Evolutionary conservation across 2,329 filamentous ascomycete genomes (phyloP), one percentile per base, ranked within the genome.

Genomic region (Delphinella strobiligena): DNA sequence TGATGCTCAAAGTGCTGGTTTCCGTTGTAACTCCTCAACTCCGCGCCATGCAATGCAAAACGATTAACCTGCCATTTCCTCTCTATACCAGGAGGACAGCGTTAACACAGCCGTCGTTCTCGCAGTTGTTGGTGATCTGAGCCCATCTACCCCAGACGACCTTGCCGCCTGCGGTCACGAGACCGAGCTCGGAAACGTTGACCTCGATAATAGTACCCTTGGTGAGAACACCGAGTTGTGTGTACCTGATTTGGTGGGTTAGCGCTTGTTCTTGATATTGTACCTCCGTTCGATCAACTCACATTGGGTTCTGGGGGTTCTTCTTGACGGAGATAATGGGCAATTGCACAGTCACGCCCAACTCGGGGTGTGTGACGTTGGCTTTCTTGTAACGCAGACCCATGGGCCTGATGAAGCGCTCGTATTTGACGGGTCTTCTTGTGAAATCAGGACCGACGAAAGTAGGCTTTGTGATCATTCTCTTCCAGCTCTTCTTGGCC

Each of bases 391-490:
- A 85, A 47, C 82, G 69, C 43, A 87, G 64, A 68, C 80, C 81
- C 59, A 61, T 82, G 9, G 81, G 80, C 29, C 80, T 64, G 49
- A 85, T 84, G 52, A 85, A 85, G 18, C 44, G 34, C 66, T 81
- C 75, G 56, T 74, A 76, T 61, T 86, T 94, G 52, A 91, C 86
- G 12, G 91, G 88, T 39, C 87, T 68, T 55, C 87, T 71, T 3
- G 88, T 95, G 61, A 94, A 95, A 52, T 93, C 87, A 24, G 75
- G 77, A 0, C 88, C 89, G 16, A 96, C 89, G 60, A 96, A 96
- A 0, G 85, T 87, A 45, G 85, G 78, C 71, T 75, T 74, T 19
- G 70, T 75, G 46, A 78, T 70, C 69, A 79, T 79, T 27, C 78
- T 64, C 67, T 83, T 83, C 80, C 80, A 71, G 42, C 71, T 71